Evolutionary conservation across 768 basidiomycete genomes (phyloP).

Genomic region (Amanita thiersii): DNA sequence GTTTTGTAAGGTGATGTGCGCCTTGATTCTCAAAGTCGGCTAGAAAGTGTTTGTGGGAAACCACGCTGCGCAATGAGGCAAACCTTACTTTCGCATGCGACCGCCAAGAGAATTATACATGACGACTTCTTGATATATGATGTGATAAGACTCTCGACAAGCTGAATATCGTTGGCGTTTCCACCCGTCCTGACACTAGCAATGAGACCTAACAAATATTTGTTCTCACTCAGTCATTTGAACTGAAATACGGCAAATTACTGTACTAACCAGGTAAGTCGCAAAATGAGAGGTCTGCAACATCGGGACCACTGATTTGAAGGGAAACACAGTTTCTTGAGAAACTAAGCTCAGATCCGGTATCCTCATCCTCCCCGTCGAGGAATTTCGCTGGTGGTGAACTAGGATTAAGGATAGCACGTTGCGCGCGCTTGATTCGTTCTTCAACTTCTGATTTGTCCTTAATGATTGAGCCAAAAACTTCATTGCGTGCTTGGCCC

Average conservation of each 20-base stretch:
- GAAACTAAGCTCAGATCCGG: constrained; percentile 25
- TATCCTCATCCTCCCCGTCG: constrained; percentile 18
- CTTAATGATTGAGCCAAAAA: constrained; percentile 36
- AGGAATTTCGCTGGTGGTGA: constrained; percentile 22
- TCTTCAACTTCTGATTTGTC: constrained; percentile 46
- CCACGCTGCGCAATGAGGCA: no score
- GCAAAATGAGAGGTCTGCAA: constrained; percentile 50
- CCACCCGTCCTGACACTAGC: constrained; percentile 38
- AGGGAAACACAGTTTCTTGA: constrained; percentile 43
- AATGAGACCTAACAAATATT: constrained; percentile 32
- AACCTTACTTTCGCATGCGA: constrained; percentile 55
- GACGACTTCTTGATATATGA: constrained; percentile 46
- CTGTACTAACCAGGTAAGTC: constrained; percentile 38
- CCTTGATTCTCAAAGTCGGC: constrained; percentile 72
- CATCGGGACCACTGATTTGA: constrained; percentile 41
- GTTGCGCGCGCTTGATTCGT: constrained; percentile 50
- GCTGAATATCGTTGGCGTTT: constrained; percentile 40
- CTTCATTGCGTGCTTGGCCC: constrained; percentile 20
- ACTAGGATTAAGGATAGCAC: constrained; percentile 50
- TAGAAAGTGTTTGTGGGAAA: no score
- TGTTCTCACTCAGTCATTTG: no score
- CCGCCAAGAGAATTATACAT: constrained; percentile 44
- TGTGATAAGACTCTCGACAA: constrained; percentile 41
- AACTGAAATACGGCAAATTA: background rate
- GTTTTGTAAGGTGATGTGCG: constrained; percentile 46